These are phyloP conservation scores for Spiromastix sp. DNA, from an alignment of 2,329 filamentous ascomycete species.

Conservation along the genomic window DNA sequence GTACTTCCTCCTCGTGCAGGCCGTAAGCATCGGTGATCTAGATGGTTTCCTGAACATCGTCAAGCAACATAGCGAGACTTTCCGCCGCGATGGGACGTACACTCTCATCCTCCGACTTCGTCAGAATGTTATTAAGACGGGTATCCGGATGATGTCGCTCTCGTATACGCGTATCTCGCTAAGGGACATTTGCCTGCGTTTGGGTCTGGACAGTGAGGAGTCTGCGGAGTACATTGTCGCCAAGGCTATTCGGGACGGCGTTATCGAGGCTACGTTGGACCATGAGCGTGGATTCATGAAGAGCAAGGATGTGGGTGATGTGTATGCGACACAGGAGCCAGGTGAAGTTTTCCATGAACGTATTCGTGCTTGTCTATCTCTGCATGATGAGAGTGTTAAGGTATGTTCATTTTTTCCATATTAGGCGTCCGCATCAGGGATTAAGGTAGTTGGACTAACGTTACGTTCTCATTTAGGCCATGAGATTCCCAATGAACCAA, in stretches of 20 bases:
- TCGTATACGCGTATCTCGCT: constrained; percentile 96
- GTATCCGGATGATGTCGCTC: constrained; percentile 97
- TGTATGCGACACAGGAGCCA: constrained; percentile 91
- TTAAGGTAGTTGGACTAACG: constrained; percentile 3
- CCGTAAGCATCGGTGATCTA: constrained; percentile 90
- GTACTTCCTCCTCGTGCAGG: constrained; percentile 88
- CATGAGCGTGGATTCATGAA: constrained; percentile 96
- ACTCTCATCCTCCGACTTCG: constrained; percentile 87
- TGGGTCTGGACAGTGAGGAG: constrained; percentile 90
- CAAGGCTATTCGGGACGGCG: constrained; percentile 94
- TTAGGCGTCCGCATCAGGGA: background rate
- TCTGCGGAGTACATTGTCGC: constrained; percentile 98
- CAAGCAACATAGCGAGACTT: constrained; percentile 67
- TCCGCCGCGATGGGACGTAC: constrained; percentile 90
- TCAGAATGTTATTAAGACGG: constrained; percentile 99
- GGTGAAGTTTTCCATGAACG: constrained; percentile 97
- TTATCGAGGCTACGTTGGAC: constrained; percentile 90
- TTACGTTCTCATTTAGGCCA: constrained; percentile 52
- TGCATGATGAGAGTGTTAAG: constrained; percentile 98
- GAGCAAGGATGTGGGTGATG: constrained; percentile 91
- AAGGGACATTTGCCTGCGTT: constrained; percentile 90
- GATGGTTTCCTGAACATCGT: constrained; percentile 87
- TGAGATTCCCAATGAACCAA: constrained; percentile 99
- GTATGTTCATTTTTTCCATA: constrained; percentile 37
- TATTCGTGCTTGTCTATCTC: constrained; percentile 77